Conservation (phyloP, 139 green algal genomes). For the Edaphochlamys debaryana region DNA sequence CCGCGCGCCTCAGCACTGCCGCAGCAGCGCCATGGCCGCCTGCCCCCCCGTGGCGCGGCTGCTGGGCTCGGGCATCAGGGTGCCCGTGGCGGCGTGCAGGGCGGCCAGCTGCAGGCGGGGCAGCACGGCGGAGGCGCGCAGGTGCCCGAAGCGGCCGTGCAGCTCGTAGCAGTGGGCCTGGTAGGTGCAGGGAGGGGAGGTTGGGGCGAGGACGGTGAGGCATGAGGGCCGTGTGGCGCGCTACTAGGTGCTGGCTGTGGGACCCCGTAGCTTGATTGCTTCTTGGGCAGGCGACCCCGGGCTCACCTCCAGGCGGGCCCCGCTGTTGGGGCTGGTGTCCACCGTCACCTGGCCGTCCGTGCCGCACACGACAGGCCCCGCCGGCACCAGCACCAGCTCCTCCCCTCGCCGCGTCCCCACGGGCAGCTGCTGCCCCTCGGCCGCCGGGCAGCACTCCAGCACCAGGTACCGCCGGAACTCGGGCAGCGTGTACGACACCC, state of each 20-base stretch:
- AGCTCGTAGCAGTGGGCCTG: slow-evolving; percentile 56
- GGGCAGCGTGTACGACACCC: slow-evolving; percentile 53
- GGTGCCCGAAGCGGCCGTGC: slow-evolving; percentile 56
- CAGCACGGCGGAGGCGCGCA: slow-evolving; percentile 25
- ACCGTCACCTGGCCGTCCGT: too few species aligned
- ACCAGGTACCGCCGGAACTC: slow-evolving; percentile 63
- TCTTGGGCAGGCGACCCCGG: background rate
- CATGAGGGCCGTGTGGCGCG: background rate
- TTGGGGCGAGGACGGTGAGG: background rate
- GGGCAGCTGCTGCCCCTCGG: background rate
- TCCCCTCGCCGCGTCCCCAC: background rate
- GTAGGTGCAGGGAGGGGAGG: background rate
- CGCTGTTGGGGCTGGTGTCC: background rate
- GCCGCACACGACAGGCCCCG: slow-evolving; percentile 4
- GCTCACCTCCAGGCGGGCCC: background rate
- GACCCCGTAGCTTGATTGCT: background rate
- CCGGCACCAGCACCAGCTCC: slow-evolving; percentile 46
- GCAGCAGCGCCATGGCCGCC: slow-evolving; percentile 56
- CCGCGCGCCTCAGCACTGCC: slow-evolving; percentile 52
- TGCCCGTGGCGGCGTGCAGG: slow-evolving; percentile 62
- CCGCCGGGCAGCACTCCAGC: slow-evolving; percentile 24
- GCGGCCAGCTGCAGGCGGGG: slow-evolving; percentile 66
- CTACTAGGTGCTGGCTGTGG: background rate
- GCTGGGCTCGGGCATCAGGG: slow-evolving; percentile 55
- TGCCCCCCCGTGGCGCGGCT: slow-evolving; percentile 54